These are phyloP conservation scores for Podaxis carcinomalis DNA, from an alignment of 768 basidiomycete species.

Conservation along the genomic window DNA sequence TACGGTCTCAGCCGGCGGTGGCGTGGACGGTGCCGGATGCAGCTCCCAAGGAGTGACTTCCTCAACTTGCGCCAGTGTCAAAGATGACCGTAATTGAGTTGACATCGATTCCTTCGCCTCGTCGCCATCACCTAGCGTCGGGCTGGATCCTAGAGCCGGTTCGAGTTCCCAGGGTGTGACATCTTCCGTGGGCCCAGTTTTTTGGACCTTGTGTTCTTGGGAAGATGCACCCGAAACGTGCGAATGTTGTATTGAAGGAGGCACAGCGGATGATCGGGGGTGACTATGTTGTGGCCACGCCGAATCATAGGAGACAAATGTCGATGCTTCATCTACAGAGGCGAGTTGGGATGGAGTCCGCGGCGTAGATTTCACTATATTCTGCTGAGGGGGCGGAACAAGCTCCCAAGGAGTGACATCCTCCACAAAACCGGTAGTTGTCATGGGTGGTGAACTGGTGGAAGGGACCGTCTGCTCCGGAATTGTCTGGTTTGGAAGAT, in stretches of 20 bases:
- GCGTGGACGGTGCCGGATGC: constrained; percentile 20
- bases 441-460: constrained; percentile 6
- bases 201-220: constrained; percentile 8
- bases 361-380: neutral
- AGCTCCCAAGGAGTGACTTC: constrained; percentile 30
- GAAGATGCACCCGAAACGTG: constrained; percentile 3
- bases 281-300: constrained; percentile 2
- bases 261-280: constrained; percentile 1
- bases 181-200: constrained; percentile 23
- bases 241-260: constrained; percentile 7
- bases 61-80: constrained; percentile 22
- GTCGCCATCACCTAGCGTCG: neutral
- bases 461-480: constrained; percentile 3
- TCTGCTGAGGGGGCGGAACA: constrained; percentile 10
- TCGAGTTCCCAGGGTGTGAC: constrained; percentile 28
- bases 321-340: constrained; percentile 3
- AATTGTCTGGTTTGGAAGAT: neutral
- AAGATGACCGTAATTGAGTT: constrained; percentile 17
- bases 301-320: constrained; percentile 6
- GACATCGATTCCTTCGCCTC: constrained; percentile 10
- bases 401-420: constrained; percentile 23
- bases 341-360: constrained; percentile 1
- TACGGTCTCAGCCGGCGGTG: neutral
- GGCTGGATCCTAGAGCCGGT: constrained; percentile 7
- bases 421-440: constrained; percentile 13